Base-by-base conservation (phyloP, 2,329 filamentous ascomycete genomes). In the Mycosphaerella arachidis region DNA sequence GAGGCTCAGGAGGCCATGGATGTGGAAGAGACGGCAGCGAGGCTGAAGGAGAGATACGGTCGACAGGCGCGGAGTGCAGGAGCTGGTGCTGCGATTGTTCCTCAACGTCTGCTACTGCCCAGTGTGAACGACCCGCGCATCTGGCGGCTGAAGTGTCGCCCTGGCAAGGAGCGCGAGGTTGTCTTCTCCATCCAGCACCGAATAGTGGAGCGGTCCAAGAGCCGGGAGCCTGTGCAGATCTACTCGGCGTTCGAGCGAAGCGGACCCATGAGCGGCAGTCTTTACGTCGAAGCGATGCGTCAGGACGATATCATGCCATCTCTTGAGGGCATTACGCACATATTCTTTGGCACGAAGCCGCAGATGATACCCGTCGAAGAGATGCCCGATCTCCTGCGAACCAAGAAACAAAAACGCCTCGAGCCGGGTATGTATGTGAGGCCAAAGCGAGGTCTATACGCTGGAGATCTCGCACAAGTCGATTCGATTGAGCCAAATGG, bases 101-200 rank as follows among this genome's bases (percentile, higher is more conserved):
- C 92, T 20, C 92, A 93, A 75, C 86, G 91, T 63, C 78, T 97
- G 46, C 83, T 97, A 12, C 86, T 97, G 48, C 94, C 94, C 4
- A 94, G 91, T 69, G 92, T 97, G 53, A 89, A 97, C 63, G 94
- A 99, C 74, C 94, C 94, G 1, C 92, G 90, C 69, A 97, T 99
- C 72, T 99, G 91, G 91, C 91, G 89, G 62, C 88, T 96, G 63
- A 87, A 90, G 69, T 96, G 92, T 77, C 94, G 94, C 73, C 91
- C 94, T 67, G 93, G 93, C 69, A 99, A 99, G 76, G 94, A 99
- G 77, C 86, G 89, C 62, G 94, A 99, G 72, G 88, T 96, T 40
- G 83, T 99, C 55, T 89, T 91, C 72, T 86, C 86, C 30, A 89
- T 99, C 67, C 91, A 91, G 79, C 96, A 92, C 77, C 88, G 92